These are phyloP conservation scores for Trypanosoma conorhini DNA, from an alignment of 208 protist species.

Conservation along the genomic window DNA sequence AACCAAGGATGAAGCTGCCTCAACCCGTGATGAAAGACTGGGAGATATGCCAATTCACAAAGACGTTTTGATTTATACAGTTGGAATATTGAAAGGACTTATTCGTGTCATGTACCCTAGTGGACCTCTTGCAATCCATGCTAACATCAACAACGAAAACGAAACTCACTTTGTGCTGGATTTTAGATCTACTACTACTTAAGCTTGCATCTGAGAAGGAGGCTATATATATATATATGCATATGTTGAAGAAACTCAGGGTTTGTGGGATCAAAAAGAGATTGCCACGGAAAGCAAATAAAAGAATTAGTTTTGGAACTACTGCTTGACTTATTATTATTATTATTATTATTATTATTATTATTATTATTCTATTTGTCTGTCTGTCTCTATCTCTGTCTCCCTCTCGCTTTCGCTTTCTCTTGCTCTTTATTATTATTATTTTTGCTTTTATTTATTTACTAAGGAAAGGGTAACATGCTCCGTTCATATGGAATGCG, in stretches of 20 bases:
- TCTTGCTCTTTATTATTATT: conserved; percentile 22
- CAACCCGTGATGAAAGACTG: conserved; percentile 1
- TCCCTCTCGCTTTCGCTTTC: no score
- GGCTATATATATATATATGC: conserved; percentile 1
- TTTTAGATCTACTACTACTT: conserved; percentile 34
- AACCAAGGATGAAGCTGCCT: background rate
- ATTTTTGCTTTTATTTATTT: conserved; percentile 8
- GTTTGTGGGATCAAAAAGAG: background rate
- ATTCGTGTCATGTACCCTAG: conserved; percentile 43
- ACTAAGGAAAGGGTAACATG: conserved; percentile 23
- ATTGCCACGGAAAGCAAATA: background rate
- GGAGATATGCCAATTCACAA: conserved; percentile 33
- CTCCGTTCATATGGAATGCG: conserved; percentile 21
- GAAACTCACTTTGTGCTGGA: conserved; percentile 72
- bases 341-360: conserved; percentile 6
- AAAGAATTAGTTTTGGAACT: conserved; percentile 8
- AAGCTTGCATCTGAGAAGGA: background rate
- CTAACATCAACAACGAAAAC: conserved; percentile 50
- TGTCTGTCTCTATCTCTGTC: no score
- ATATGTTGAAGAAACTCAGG: background rate
- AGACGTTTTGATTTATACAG: conserved; percentile 62
- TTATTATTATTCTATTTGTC: conserved; percentile 8
- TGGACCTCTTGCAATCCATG: conserved; percentile 40
- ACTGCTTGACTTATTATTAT: conserved; percentile 6
- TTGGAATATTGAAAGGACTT: conserved; percentile 48